phyloP scores from a whole-genome alignment of 345 rosid genomes.

The Rhodamnia argentea region DNA sequence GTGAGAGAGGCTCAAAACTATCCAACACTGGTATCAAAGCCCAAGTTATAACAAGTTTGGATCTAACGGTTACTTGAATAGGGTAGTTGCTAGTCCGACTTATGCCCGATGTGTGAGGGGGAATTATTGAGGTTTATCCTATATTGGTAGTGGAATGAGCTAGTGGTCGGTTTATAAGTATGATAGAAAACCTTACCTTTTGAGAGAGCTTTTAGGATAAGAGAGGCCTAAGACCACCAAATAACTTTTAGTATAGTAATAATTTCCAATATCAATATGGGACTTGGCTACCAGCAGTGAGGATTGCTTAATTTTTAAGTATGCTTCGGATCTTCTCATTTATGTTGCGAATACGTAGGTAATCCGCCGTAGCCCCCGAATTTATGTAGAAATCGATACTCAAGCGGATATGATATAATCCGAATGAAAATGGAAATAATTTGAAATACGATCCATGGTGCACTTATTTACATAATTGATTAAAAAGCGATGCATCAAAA shows the following conservation, averaged over 20 bases:
- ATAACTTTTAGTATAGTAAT: too few species aligned
- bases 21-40: too few species aligned
- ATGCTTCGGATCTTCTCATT: not conserved
- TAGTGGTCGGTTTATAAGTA: too few species aligned
- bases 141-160: too few species aligned
- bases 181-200: not conserved
- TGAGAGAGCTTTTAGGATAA: too few species aligned
- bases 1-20: too few species aligned
- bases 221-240: too few species aligned
- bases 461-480: not conserved
- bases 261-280: not conserved
- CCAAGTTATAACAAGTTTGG: too few species aligned
- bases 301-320: not conserved
- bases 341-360: not conserved
- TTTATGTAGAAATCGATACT: not conserved
- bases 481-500: not conserved
- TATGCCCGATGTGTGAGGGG: too few species aligned
- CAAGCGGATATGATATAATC: not conserved
- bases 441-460: not conserved
- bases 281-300: not conserved
- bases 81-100: too few species aligned
- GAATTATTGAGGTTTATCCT: too few species aligned
- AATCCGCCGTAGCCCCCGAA: not conserved
- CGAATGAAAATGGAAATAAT: not conserved
- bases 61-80: too few species aligned